Evolutionary conservation across 192 early-diverging fungal genomes (phyloP), one percentile per base, ranked within the genome.

Genomic region (Backusella westeae): DNA sequence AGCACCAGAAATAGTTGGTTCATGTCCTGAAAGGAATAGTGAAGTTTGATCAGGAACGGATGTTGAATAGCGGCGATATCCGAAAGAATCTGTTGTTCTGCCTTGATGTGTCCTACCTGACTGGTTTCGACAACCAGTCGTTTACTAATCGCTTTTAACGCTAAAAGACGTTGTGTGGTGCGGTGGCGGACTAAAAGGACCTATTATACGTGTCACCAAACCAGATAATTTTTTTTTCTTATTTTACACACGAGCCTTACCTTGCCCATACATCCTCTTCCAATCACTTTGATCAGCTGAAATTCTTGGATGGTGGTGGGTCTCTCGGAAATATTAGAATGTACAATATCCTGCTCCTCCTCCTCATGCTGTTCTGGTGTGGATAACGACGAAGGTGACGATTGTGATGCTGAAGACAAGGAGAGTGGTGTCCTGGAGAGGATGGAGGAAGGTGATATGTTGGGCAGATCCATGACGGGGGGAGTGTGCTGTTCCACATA

Each of bases 31-130:
- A 98, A 99, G 1, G 96, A 95, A 72, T 93, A 95, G 77, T 91
- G 90, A 26, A 99, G 87, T 75, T 91, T 95, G 71, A 99, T 93
- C 67, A 98, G 86, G 85, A 97, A 98, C 15, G 96, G 96, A 78
- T 98, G 95, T 38, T 88, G 88, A 44, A 94, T 90, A 2, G 56
- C 15, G 21, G 74, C 74, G 32, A 75, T 67, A n/a, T 83, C 82
- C 19, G 84, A 80, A 2, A 98, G 85, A 69, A 98, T 95, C 46
- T 90, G 84, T 32, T 95, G 89, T 80, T 98, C 97, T 59, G 91
- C 93, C 77, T 86, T 88, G 3, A 94, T 96, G 78, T 96, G 91
- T n/a, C 87, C 85, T 21, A 92, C 89, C 63, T 91, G 91, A 71
- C 95, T 91, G 36, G 86, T 82, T 72, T 94, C 84, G 17, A 96